Evolutionary conservation across 163 green algal genomes (phyloP), one percentile per base, ranked within the genome.

Genomic region (Scenedesmus sp.): DNA sequence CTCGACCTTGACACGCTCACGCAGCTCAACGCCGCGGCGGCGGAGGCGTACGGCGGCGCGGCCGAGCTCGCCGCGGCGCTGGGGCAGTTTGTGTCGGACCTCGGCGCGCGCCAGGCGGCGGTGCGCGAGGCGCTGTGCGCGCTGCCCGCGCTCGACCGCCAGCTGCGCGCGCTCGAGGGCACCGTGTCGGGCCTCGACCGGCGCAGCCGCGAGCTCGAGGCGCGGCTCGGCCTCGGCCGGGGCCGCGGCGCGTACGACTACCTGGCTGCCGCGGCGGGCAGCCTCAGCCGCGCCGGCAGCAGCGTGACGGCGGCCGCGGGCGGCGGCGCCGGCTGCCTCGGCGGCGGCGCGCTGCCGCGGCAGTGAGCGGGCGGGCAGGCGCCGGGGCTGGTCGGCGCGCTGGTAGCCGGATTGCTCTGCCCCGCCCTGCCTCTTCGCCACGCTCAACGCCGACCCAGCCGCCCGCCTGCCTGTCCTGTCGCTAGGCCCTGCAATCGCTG

Each of bases 51-150:
- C 34, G 44, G 48, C 36, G 29, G 6, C 1, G 60, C 53, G 7
- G 74, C 74, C 11, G 74, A 81, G 33, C 50, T 81, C 26, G 74
- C 74, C 5, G 56, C 62, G 31, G 74, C 74, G 17, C 60, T 81
- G 14, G 34, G 48, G 6, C 74, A 74, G 47, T 81, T 81, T 36
- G 51, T 47, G 2, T 6, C 33, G 13, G 74, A 81, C 63, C 39
- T 81, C n/a, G 42, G 29, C 9, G 28, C 11, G 6, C n/a, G 74
- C 31, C 74, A 81, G 17, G 58, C 71, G 33, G 71, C 44, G 10
- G 71, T 51, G 33, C 64, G 47, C 17, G 71, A 80, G 29, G 71
- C 71, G 10, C 24, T 80, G 20, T 42, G n/a, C 1, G 60, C 42
- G 7, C 31, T 80, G 47, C 71, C 71, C 13, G 56, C 67, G 71